Conservation (phyloP, 768 basidiomycete species). For the Paxillus rubicundulus region DNA sequence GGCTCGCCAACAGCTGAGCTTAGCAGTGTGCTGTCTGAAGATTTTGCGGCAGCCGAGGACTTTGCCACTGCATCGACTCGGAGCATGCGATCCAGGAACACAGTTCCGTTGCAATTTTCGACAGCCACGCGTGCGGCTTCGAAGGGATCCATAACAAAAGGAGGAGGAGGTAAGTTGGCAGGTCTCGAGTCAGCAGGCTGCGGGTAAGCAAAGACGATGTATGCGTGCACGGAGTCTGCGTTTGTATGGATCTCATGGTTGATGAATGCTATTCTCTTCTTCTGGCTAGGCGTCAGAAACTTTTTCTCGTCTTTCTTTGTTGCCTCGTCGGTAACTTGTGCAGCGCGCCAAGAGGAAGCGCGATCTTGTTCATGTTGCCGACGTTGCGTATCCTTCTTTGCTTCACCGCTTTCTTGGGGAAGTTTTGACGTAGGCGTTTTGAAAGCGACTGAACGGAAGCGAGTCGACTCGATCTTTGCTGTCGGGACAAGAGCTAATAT, state of each 20-base stretch:
- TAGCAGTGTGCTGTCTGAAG: slow-evolving; percentile 17
- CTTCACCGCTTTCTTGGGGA: slow-evolving; percentile 37
- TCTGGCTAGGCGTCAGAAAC: slow-evolving; percentile 78
- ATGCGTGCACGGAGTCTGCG: slow-evolving; percentile 78
- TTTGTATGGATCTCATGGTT: slow-evolving; percentile 85
- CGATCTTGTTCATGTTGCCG: slow-evolving; percentile 58
- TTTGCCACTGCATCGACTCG: slow-evolving; percentile 70
- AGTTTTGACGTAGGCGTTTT: slow-evolving; percentile 72
- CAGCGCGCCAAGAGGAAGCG: slow-evolving; percentile 54
- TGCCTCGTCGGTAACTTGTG: slow-evolving; percentile 42
- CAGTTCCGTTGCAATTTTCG: slow-evolving; percentile 59
- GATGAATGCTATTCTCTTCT: slow-evolving; percentile 93
- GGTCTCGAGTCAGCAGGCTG: slow-evolving; percentile 39
- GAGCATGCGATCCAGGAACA: slow-evolving; percentile 75
- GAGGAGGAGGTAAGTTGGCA: slow-evolving; percentile 50
- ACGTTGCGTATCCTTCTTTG: slow-evolving; percentile 29
- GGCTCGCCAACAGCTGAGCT: slow-evolving; percentile 53
- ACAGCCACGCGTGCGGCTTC: slow-evolving; percentile 64
- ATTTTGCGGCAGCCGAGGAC: slow-evolving; percentile 19
- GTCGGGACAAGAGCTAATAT: slow-evolving; percentile 67
- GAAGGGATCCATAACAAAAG: slow-evolving; percentile 59
- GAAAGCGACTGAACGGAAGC: slow-evolving; percentile 94
- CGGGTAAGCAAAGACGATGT: slow-evolving; percentile 85
- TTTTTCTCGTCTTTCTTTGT: slow-evolving; percentile 51
- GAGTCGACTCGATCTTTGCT: slow-evolving; percentile 86